phyloP scores from a whole-genome alignment of 495 filamentous ascomycete genomes.

The Glarea lozoyensis region DNA sequence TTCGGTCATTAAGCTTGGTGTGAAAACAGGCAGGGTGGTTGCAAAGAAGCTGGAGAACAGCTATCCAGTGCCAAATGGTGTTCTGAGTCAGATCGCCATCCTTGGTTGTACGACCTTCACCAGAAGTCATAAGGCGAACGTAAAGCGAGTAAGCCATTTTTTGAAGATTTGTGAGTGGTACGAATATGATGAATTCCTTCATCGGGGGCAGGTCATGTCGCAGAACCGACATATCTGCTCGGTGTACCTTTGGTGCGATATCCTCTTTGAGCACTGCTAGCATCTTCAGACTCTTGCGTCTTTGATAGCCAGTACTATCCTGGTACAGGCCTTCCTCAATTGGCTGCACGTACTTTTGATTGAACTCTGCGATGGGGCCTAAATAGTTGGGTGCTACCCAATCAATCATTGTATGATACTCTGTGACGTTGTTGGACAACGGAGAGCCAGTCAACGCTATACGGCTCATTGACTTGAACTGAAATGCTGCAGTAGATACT shows the following conservation, averaged over 20 bases:
- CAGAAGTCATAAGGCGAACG: slow-evolving; percentile 29
- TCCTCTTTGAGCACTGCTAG: slow-evolving; percentile 62
- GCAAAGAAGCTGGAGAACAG: slow-evolving; percentile 54
- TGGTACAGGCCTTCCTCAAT: slow-evolving; percentile 61
- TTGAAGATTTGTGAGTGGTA: slow-evolving; percentile 64
- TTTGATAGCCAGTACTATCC: slow-evolving; percentile 48
- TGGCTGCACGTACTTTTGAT: slow-evolving; percentile 55
- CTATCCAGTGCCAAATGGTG: slow-evolving; percentile 42
- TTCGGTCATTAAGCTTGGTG: slow-evolving; percentile 36
- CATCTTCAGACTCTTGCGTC: slow-evolving; percentile 50
- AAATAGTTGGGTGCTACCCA: slow-evolving; percentile 81
- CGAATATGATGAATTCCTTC: slow-evolving; percentile 68
- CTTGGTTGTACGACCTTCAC: slow-evolving; percentile 12
- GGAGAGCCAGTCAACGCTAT: slow-evolving; percentile 88
- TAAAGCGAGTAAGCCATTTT: slow-evolving; percentile 51
- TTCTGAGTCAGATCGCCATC: slow-evolving; percentile 23
- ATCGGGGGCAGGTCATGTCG: slow-evolving; percentile 58
- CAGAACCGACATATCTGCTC: slow-evolving; percentile 61
- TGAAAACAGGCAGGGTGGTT: slow-evolving; percentile 65
- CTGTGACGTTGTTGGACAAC: slow-evolving; percentile 68
- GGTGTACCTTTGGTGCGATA: slow-evolving; percentile 70
- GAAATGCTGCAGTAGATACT: slow-evolving; percentile 41
- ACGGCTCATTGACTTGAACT: slow-evolving; percentile 58
- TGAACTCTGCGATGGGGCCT: slow-evolving; percentile 57
- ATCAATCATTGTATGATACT: slow-evolving; percentile 80